Percentiles rank a stretch among this genome's conserved stretches.
These are phyloP conservation scores for Torulaspora maleeae DNA, from an alignment of 805 yeast species.

Conservation along the genomic window DNA sequence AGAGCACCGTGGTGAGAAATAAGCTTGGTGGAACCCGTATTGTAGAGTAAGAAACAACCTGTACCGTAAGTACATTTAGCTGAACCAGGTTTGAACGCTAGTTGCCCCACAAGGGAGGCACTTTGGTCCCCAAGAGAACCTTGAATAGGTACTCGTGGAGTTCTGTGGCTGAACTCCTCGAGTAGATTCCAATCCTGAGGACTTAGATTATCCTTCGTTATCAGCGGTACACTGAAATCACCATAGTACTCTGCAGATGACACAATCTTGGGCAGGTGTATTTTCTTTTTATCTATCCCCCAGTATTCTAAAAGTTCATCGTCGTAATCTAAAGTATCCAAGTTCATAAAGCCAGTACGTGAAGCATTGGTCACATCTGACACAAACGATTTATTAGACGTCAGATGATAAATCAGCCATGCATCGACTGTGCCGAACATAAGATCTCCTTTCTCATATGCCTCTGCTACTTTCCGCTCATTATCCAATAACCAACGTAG, in stretches of 20 bases:
- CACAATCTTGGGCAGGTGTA: slow-evolving; percentile 69
- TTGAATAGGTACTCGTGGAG: slow-evolving; percentile 66
- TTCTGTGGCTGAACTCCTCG: slow-evolving; percentile 43
- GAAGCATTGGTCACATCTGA: slow-evolving; percentile 91
- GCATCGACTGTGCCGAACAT: slow-evolving; percentile 94
- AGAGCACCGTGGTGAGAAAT: slow-evolving; percentile 75
- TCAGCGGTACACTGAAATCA: slow-evolving; percentile 53
- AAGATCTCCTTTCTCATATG: slow-evolving; percentile 70
- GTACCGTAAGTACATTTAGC: slow-evolving; percentile 97
- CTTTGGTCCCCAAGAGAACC: slow-evolving; percentile 95
- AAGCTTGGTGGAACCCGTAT: slow-evolving; percentile 72
- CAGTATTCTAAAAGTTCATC: slow-evolving; percentile 69
- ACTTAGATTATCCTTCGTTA: slow-evolving; percentile 46
- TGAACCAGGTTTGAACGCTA: slow-evolving; percentile 75
- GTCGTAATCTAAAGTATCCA: slow-evolving; percentile 71
- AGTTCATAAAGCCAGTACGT: slow-evolving; percentile 84
- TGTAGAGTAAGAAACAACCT: slow-evolving; percentile 85
- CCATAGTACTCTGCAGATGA: slow-evolving; percentile 80
- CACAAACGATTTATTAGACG: slow-evolving; percentile 62
- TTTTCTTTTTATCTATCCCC: slow-evolving; percentile 64
- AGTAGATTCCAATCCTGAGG: slow-evolving; percentile 50
- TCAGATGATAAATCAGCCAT: slow-evolving; percentile 84
- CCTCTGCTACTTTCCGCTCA: slow-evolving; percentile 56
- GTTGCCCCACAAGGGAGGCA: slow-evolving; percentile 88
- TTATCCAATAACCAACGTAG: slow-evolving; percentile 86